phyloP scores from a whole-genome alignment of 257 asterid species.

The Solanum etuberosum region DNA sequence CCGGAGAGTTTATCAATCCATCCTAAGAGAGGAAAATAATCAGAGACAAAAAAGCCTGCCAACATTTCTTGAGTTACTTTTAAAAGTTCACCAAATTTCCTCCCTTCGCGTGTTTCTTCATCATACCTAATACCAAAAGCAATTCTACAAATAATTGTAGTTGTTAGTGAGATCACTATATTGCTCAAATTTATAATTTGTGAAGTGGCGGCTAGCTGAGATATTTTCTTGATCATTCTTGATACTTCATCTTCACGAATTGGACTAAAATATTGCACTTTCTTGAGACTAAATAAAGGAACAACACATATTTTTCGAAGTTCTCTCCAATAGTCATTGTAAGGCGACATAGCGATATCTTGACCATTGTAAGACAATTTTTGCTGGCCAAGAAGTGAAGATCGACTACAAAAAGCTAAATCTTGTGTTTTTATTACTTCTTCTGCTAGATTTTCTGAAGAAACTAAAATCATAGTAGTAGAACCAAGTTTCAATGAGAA shows the following conservation, averaged over 20 bases:
- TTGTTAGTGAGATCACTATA: not conserved
- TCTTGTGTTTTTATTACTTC: not conserved
- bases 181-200: not conserved
- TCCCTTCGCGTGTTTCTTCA: not conserved
- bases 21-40: slow-evolving; percentile 2
- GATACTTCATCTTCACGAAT: not conserved
- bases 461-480: not conserved
- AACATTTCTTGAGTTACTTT: not conserved
- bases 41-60: not conserved
- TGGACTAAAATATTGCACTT: not conserved
- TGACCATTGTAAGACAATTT: not conserved
- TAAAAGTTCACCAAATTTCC: not conserved
- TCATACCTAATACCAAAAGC: not conserved
- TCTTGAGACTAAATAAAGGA: not conserved
- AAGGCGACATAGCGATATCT: not conserved
- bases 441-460: not conserved
- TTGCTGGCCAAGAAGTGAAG: not conserved
- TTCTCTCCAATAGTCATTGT: not conserved
- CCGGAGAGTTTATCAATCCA: slow-evolving; percentile 12
- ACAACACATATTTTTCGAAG: not conserved
- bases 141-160: not conserved
- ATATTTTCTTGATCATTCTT: not conserved
- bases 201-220: not conserved
- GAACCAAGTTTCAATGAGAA: not conserved
- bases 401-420: not conserved